A percentile compares a stretch with the other conserved stretches of the same genome.
Conservation (phyloP, 2,329 filamentous ascomycete genomes). For the Stagonosporopsis tanaceti region DNA sequence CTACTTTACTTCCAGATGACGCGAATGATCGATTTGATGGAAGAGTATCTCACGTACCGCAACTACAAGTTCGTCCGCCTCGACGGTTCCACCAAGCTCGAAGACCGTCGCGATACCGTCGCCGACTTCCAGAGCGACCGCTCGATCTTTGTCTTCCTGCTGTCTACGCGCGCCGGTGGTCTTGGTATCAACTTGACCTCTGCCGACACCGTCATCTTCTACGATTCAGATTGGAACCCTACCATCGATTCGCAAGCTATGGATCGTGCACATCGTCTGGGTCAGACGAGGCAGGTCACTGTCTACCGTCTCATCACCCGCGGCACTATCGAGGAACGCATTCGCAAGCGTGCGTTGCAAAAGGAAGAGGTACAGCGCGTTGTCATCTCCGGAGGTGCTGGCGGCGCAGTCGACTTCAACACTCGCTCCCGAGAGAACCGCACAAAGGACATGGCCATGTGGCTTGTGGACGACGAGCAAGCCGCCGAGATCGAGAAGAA, state of each 20-base stretch:
- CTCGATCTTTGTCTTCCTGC: constrained; percentile 95
- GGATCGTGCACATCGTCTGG: constrained; percentile 97
- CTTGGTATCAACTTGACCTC: constrained; percentile 97
- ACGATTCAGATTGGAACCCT: constrained; percentile 99
- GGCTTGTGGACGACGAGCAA: constrained; percentile 97
- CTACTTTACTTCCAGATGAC: constrained; percentile 99
- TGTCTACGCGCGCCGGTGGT: constrained; percentile 96
- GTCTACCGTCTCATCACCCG: constrained; percentile 97
- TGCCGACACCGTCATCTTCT: constrained; percentile 98
- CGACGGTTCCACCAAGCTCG: constrained; percentile 95
- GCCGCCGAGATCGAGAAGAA: constrained; percentile 92
- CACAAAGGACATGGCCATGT: constrained; percentile 98
- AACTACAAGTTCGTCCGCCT: constrained; percentile 99
- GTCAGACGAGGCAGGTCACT: constrained; percentile 93
- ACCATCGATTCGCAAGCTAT: constrained; percentile 99
- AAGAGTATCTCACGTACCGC: constrained; percentile 97
- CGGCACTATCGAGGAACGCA: constrained; percentile 96
- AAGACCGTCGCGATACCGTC: constrained; percentile 95
- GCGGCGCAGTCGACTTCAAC: constrained; percentile 93
- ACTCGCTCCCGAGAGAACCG: constrained; percentile 88
- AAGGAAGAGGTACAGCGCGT: constrained; percentile 99
- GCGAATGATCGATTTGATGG: constrained; percentile 99
- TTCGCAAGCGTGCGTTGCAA: constrained; percentile 93
- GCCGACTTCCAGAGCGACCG: constrained; percentile 94
- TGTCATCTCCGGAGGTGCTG: constrained; percentile 86